Evolutionary conservation across 768 basidiomycete genomes (phyloP).

Genomic region (Psilocybe cubensis): DNA sequence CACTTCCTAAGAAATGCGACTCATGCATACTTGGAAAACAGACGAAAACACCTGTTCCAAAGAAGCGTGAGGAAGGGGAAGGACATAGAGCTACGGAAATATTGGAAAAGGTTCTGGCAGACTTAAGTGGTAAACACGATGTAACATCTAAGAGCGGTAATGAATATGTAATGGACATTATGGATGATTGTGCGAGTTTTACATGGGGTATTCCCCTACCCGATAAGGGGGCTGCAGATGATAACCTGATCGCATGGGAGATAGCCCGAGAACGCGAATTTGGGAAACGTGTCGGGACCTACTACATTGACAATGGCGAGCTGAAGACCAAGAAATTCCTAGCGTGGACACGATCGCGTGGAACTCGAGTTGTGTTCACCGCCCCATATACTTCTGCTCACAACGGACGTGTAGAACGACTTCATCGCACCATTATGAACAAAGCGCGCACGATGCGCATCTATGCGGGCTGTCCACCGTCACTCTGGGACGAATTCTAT

Average conservation of each 20-base stretch:
- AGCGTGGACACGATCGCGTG: constrained; percentile 16
- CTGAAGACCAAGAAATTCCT: constrained; percentile 22
- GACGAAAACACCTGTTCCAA: constrained; percentile 32
- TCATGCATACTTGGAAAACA: constrained; percentile 43
- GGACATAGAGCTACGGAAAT: constrained; percentile 24
- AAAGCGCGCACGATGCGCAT: constrained; percentile 32
- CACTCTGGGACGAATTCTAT: constrained; percentile 38
- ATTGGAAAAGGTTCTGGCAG: constrained; percentile 34
- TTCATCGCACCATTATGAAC: constrained; percentile 36
- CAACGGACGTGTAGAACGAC: constrained; percentile 38
- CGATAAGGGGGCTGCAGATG: constrained; percentile 27
- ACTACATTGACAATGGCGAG: constrained; percentile 25
- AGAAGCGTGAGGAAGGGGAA: constrained; percentile 24
- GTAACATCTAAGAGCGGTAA: constrained; percentile 29
- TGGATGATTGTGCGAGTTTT: constrained; percentile 34
- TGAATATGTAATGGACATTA: constrained; percentile 34
- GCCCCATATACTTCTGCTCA: constrained; percentile 38
- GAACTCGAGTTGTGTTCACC: constrained; percentile 21
- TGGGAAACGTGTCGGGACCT: constrained; percentile 14
- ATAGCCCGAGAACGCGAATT: constrained; percentile 23
- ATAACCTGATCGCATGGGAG: constrained; percentile 31
- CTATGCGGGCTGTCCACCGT: constrained; percentile 24
- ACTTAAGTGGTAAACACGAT: constrained; percentile 27
- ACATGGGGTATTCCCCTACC: constrained; percentile 36
- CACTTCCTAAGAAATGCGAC: constrained; percentile 30